Percentiles rank a stretch among this genome's conserved stretches.
phyloP scores from a whole-genome alignment of 129 eudicot genomes.

The Dittrichia graveolens region DNA sequence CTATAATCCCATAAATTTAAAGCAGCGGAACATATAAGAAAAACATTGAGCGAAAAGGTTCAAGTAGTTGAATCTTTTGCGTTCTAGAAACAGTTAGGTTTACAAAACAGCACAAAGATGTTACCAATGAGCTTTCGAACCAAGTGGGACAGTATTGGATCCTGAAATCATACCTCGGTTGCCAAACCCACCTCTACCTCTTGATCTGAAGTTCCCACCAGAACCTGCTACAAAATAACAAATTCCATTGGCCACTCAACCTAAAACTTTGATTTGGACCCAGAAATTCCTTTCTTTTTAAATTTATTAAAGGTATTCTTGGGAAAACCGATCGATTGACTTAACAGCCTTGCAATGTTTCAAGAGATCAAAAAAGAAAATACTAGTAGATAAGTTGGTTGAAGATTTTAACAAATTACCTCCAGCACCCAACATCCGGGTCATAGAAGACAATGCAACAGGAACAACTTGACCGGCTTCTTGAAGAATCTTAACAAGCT shows the following conservation, averaged over 20 bases:
- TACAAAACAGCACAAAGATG: background rate
- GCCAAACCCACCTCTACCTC: conserved; percentile 91
- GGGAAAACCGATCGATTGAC: background rate
- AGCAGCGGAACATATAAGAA: background rate
- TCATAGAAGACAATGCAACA: conserved; percentile 59
- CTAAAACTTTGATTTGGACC: background rate
- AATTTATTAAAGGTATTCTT: no score
- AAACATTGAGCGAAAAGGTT: background rate
- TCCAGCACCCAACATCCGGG: conserved; percentile 56
- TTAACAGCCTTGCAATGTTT: background rate
- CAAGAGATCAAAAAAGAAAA: background rate
- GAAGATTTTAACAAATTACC: conserved; percentile 35
- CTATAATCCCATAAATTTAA: conserved; percentile 1
- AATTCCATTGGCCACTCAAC: background rate
- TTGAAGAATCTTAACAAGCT: conserved; percentile 86
- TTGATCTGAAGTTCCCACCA: conserved; percentile 77
- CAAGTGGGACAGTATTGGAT: conserved; percentile 65
- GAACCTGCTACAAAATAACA: conserved; percentile 42
- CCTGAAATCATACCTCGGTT: conserved; percentile 62
- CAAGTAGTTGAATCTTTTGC: conserved; percentile 5
- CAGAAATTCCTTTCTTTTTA: no score
- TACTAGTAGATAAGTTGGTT: conserved; percentile 1
- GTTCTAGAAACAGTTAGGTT: background rate
- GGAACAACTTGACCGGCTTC: conserved; percentile 97
- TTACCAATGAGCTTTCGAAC: conserved; percentile 63